Evolutionary conservation across 192 early-diverging fungal species (phyloP), one percentile per base, ranked within the genome.

Genomic region (Coemansia guatemalensis): DNA sequence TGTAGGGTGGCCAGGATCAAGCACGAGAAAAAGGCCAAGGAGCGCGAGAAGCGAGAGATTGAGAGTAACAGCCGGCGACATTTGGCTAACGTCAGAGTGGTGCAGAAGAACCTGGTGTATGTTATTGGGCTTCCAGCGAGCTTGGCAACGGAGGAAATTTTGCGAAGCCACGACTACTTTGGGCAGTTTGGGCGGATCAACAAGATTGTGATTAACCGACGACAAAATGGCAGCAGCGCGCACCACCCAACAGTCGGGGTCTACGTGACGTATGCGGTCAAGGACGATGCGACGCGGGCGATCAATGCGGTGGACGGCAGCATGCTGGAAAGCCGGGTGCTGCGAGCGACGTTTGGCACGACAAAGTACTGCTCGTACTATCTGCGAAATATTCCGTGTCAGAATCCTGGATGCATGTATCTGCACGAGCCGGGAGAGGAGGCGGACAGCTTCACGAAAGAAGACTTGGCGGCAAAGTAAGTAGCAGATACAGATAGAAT

Each of bases 301-400:
- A 98, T 99, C 61, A 92, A 92, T n/a, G 91, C 90, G 1, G 91
- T 98, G 6, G 96, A 99, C 69, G 96, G 96, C 8, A 94, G 88
- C 60, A 76, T 89, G 33, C 85, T 83, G 59, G 97, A 97, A 52
- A 93, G 92, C 22, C 92, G 90, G 54, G 83, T 91, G 33, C 66
- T 99, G 27, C 87, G 93, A 86, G 97, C 95, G 11, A 95, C 95
- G 0, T 95, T 92, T 81, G 97, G 97, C 21, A 95, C 96, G 8
- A 99, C 97, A 35, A 98, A 98, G 71, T 99, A 99, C 81, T 99
- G 97, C 68, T 90, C 95, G 5, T 95, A 92, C 73, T 99, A 93
- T 71, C 76, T 99, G 58, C 90, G 94, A 29, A 90, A 87, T 68
- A 90, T 94, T 64, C 70, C 85, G 5, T 99, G 97, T 75, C 94